phyloP scores from a whole-genome alignment of 2,329 filamentous ascomycete species.

The Mollisia scopiformis region DNA sequence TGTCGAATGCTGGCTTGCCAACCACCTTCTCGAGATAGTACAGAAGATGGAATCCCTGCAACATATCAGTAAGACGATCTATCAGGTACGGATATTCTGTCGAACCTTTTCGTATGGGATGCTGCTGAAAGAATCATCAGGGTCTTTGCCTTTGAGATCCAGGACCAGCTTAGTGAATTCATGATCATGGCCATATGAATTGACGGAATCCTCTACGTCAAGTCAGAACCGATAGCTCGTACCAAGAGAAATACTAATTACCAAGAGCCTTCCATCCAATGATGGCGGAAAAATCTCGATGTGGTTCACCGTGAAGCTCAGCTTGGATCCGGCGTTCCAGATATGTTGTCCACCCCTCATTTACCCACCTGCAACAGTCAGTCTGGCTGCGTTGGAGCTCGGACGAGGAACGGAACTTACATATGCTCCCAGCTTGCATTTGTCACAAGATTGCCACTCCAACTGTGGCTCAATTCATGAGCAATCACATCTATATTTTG shows the following conservation, averaged over 20 bases:
- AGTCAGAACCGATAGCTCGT: slow-evolving; percentile 5
- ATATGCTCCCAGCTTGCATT: slow-evolving; percentile 83
- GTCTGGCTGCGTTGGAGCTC: not conserved
- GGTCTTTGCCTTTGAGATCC: slow-evolving; percentile 86
- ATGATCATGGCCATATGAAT: slow-evolving; percentile 79
- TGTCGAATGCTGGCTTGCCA: slow-evolving; percentile 85
- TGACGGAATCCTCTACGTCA: slow-evolving; percentile 69
- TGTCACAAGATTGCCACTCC: slow-evolving; percentile 86
- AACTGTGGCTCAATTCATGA: slow-evolving; percentile 77
- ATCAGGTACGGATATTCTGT: not conserved
- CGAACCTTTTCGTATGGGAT: slow-evolving; percentile 84
- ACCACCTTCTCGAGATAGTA: slow-evolving; percentile 88
- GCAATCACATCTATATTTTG: slow-evolving; percentile 97
- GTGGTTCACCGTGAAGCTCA: slow-evolving; percentile 77
- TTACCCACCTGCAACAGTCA: slow-evolving; percentile 57
- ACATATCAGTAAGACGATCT: not conserved
- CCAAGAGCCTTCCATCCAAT: slow-evolving; percentile 83
- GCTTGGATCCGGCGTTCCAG: slow-evolving; percentile 84
- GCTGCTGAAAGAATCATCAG: slow-evolving; percentile 92
- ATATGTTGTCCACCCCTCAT: slow-evolving; percentile 92
- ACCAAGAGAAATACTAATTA: slow-evolving; percentile 26
- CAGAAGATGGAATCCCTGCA: slow-evolving; percentile 81
- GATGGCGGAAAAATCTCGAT: slow-evolving; percentile 93
- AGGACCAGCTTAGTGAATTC: slow-evolving; percentile 92
- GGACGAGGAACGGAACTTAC: slow-evolving; percentile 45